Evolutionary conservation across 208 protist genomes (phyloP).

Genomic region (Entamoeba invadens): DNA sequence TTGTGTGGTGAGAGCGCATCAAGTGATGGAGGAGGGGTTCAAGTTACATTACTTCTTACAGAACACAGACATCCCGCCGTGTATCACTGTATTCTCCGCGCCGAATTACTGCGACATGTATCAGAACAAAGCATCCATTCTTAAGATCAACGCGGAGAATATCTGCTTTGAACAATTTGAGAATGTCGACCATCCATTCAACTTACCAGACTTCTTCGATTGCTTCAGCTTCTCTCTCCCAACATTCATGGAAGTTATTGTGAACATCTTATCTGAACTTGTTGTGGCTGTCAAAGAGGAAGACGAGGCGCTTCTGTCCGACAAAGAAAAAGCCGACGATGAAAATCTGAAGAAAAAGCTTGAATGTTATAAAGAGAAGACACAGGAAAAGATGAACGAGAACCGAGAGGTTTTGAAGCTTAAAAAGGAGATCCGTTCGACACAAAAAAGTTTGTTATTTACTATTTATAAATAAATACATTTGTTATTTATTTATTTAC

Average conservation of each 20-base stretch:
- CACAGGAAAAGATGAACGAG: not conserved
- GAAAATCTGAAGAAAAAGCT: not conserved
- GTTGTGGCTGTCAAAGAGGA: not conserved
- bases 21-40: constrained; percentile 28
- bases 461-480: not conserved
- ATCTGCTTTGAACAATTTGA: constrained; percentile 2
- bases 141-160: not conserved
- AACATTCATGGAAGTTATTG: not conserved
- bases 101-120: constrained; percentile 36
- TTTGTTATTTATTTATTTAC: not conserved
- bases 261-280: not conserved
- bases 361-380: not conserved
- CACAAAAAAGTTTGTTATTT: not conserved
- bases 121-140: constrained; percentile 9
- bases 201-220: not conserved
- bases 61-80: not conserved
- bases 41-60: constrained; percentile 18
- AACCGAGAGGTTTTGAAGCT: not conserved
- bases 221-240: not conserved
- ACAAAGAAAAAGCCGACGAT: not conserved
- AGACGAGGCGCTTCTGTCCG: not conserved
- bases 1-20: constrained; percentile 25
- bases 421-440: not conserved
- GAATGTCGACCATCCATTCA: constrained; percentile 1
- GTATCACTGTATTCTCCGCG: constrained; percentile 33